phyloP scores from a whole-genome alignment of 1,139 yeast species.

The Sugiyamaella sp. region DNA sequence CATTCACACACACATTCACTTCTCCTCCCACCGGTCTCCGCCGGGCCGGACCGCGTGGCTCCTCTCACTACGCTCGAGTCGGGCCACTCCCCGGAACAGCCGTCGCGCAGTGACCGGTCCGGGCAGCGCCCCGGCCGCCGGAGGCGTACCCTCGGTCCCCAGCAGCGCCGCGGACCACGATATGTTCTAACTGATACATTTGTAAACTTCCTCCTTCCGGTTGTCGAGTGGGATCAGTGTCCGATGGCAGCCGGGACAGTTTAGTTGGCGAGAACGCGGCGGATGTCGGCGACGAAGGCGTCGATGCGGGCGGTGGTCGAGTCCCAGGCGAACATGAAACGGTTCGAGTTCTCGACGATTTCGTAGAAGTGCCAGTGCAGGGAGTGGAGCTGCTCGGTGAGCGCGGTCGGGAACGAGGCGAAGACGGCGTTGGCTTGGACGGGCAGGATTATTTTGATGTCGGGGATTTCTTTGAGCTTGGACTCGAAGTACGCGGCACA shows the following conservation, averaged over 20 bases:
- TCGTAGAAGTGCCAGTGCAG: conserved; percentile 20
- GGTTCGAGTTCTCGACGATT: conserved; percentile 10
- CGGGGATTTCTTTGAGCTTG: conserved; percentile 9
- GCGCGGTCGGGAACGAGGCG: conserved; percentile 10
- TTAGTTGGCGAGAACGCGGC: conserved; percentile 46
- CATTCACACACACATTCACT: too few species aligned
- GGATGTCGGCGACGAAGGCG: conserved; percentile 28
- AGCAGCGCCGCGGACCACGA: too few species aligned
- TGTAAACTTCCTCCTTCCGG: too few species aligned
- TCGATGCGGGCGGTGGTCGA: conserved; percentile 19
- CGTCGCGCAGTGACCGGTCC: neutral
- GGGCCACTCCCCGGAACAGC: neutral
- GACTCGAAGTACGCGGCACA: conserved; percentile 19
- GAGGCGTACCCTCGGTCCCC: neutral
- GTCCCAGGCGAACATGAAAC: conserved; percentile 23
- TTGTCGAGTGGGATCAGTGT: too few species aligned
- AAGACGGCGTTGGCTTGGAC: conserved; percentile 21
- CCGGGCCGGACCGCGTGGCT: neutral
- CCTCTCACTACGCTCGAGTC: neutral
- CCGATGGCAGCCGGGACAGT: neutral
- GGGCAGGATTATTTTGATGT: conserved; percentile 15
- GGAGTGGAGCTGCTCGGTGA: conserved; percentile 10
- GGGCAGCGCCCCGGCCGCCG: too few species aligned
- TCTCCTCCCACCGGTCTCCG: neutral
- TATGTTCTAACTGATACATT: too few species aligned